These are phyloP conservation scores for Pelargonium cotyledonis DNA, from an alignment of 441 rosid genomes.

Conservation along the genomic window DNA sequence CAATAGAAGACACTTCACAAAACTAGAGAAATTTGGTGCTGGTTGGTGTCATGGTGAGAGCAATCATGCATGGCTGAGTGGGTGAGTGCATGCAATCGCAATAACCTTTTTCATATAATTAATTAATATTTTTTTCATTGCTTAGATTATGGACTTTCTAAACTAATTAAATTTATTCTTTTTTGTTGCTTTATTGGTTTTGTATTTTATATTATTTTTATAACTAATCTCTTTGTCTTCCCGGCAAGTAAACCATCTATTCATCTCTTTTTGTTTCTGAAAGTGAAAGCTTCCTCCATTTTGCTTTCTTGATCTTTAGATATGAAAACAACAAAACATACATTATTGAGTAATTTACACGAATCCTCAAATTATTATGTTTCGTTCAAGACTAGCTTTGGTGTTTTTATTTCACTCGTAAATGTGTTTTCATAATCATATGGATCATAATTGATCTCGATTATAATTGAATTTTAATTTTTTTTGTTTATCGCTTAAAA, in stretches of 20 bases:
- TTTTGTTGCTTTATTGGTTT: too few relatives aligned
- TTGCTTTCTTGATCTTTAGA: background rate
- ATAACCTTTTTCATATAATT: background rate
- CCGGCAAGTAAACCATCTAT: background rate
- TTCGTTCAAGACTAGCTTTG: too few relatives aligned
- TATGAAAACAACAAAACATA: background rate
- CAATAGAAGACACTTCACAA: background rate
- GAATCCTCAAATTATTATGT: too few relatives aligned
- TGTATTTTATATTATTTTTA: background rate
- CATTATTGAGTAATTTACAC: constrained; percentile 11
- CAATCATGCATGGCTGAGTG: background rate
- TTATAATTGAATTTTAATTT: too few relatives aligned
- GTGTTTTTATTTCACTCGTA: too few relatives aligned
- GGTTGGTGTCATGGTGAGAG: background rate
- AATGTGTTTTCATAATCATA: too few relatives aligned
- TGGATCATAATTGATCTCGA: too few relatives aligned
- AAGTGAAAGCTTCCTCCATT: background rate
- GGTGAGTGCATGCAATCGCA: background rate
- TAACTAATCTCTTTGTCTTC: background rate
- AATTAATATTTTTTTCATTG: background rate
- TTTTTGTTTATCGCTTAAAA: too few relatives aligned
- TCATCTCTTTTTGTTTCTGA: background rate
- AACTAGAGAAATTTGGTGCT: background rate
- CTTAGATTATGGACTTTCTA: background rate
- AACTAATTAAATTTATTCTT: background rate